Evolutionary conservation across 2,329 filamentous ascomycete genomes (phyloP), one percentile per base, ranked within the genome.

Genomic region (Colletotrichum sp.): DNA sequence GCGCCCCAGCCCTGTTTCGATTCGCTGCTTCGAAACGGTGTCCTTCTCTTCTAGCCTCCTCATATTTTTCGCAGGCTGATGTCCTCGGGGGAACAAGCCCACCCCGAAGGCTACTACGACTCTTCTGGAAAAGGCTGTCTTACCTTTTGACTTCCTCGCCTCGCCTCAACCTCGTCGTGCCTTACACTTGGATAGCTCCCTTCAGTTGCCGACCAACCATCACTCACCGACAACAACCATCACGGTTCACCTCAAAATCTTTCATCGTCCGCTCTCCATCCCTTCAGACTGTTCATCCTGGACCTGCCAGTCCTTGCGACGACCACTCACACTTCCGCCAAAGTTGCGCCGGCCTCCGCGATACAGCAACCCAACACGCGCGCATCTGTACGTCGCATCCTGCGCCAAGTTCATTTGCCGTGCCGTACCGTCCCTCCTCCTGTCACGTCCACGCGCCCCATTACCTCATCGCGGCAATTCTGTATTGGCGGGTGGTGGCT

Each of bases 1-100:
- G 26, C 60, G 73, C 69, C 64, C 70, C 55, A 75, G 59, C 70
- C 73, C 73, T 67, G 73, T 68, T 73, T 65, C 72, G 55, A 67
- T 71, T 43, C 32, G 18, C 39, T 28, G 28, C 69, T 57, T 36
- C 68, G 30, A 75, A 63, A 72, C 61, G 32, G 34, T 74, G 48
- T 74, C 67, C 68, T 65, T 65, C 61, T 24, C 30, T 65, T 21
- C 36, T 28, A 24, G 26, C 68, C 24, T 34, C 59, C 28, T 34
- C 59, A 24, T 34, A 28, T 61, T 32, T 32, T 32, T 61, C 30
- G 12, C 43, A 48, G 43, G 43, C 43, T 48, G 55, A 26, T 59
- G 16, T 28, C n/a, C 55, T 59, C 15, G 24, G 55, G 34, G 28
- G 34, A 18, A 64, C 30, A 13, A 32, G 34, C 28, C 21, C 18